Evolutionary conservation across 2,329 filamentous ascomycete species (phyloP), one percentile per base, ranked within the genome.

Genomic region (Hymenoscyphus infarciens): DNA sequence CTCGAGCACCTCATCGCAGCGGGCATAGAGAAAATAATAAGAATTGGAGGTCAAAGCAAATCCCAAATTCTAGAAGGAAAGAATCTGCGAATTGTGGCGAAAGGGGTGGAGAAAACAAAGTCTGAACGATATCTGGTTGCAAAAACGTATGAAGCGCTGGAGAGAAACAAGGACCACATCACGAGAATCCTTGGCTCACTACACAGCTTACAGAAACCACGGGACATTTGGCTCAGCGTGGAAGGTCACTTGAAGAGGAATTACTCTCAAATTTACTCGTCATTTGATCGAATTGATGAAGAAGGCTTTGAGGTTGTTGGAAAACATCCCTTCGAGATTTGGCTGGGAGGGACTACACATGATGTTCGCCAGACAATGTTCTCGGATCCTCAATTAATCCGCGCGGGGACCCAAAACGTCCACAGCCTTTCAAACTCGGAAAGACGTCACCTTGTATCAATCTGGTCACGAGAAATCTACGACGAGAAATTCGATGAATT

Each of bases 1-100:
- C 74, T 86, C 0, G 81, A 84, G 62, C 75, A 81, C 62, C 68
- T 85, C 0, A 42, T 83, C 0, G 67, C 77, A 3, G 71, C 70
- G n/a, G 76, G 75, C 2, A 68, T 82, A 11, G 65, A 68, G 0
- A 75, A 81, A 22, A 75, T 85, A 31, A 76, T 85, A 33, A 81
- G 83, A 1, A 77, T 86, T 19, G 83, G 70, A 1, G 62, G 66
- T 6, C 65, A 65, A 45, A 72, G 70, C 49, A 67, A 69, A n/a
- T 70, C 70, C 2, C 52, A 25, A 1, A 54, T 63, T 0, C 49
- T 71, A 1, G 65, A 66, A 29, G 66, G 63, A 0, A 71, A 71
- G 31, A 72, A 69, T 61, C 61, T 71, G 5, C 66, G 66, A 5
- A 29, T 68, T 11, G 57, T 69, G 4, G 66, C 69, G 13, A 33